Evolutionary conservation across 1,139 yeast species (phyloP), one percentile per base, ranked within the genome.

Genomic region (Hyphopichia fennica): DNA sequence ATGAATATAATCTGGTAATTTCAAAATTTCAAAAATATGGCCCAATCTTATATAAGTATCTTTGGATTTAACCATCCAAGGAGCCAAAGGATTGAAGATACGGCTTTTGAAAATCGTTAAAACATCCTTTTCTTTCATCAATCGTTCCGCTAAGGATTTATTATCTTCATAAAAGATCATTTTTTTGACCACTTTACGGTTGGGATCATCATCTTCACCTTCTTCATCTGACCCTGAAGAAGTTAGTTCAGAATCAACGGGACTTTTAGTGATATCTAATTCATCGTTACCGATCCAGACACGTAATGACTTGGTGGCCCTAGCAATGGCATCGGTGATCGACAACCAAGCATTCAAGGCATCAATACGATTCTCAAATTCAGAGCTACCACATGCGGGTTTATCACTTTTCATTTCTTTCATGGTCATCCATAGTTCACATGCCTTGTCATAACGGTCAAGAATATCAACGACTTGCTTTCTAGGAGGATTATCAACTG

Each of bases 271-370:
- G 37, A 79, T 77, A 56, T 89, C 95, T 37, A 87, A 65, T 41
- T 84, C 90, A 41, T 82, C 84, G 57, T 87, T 87, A 5, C 96
- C 96, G 6, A 90, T 87, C 91, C 91, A 85, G 22, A 69, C 57
- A 43, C 74, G 71, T 52, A 87, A 66, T 5, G 84, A 71, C 23
- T 69, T 66, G 1, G 81, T 66, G 54, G 82, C 91, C 39, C 81
- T 65, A 38, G 75, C 73, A 27, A 93, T 81, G 1, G 91, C 85
- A 41, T 77, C 79, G 0, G 91, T 82, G 30, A 88, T 82, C 13
- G 90, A 82, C 20, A 78, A 72, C 97, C 97, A 91, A 0, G 97
- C 86, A 35, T 81, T 82, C 44, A 93, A 71, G 0, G 96, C 91
- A 47, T 87, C 93, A 6, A 88, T 67, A 35, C 88, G 72, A 39